Evolutionary conservation across 805 yeast species (phyloP).

Genomic region (Teunomyces atbi): DNA sequence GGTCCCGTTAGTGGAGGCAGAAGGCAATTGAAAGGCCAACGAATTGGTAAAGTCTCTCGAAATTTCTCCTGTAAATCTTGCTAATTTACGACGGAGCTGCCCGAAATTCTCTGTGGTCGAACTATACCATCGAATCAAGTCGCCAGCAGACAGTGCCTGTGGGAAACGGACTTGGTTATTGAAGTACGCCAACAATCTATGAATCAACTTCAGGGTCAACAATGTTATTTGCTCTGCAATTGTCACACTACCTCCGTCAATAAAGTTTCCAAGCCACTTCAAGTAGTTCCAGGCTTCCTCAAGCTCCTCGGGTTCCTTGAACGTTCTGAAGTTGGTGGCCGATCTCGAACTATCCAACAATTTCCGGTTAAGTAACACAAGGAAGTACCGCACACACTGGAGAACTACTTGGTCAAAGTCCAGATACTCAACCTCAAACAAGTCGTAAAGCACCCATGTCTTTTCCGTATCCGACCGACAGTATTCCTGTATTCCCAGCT

Average conservation of each 20-base stretch:
- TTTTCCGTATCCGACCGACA: constrained; percentile 50
- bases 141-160: constrained; percentile 45
- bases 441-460: constrained; percentile 70
- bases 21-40: constrained; percentile 52
- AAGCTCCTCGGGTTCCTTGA: constrained; percentile 87
- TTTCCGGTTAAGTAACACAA: constrained; percentile 71
- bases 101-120: constrained; percentile 70
- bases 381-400: constrained; percentile 69
- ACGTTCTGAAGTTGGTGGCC: constrained; percentile 66
- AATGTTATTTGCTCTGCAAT: constrained; percentile 74
- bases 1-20: constrained; percentile 41
- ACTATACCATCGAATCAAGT: constrained; percentile 60
- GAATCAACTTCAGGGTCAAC: constrained; percentile 64
- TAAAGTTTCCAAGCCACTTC: constrained; percentile 69
- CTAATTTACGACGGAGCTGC: constrained; percentile 73
- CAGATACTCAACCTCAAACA: constrained; percentile 51
- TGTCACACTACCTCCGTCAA: constrained; percentile 78
- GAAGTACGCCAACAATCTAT: constrained; percentile 67
- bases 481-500: constrained; percentile 62
- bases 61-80: constrained; percentile 69
- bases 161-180: constrained; percentile 64
- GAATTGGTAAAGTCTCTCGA: constrained; percentile 74
- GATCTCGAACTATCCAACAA: constrained; percentile 71
- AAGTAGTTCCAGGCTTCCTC: constrained; percentile 80
- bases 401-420: constrained; percentile 65